A percentile compares a stretch with the other conserved stretches of the same genome.
These are phyloP conservation scores for Sclerotinia subarctica DNA, from an alignment of 2,329 filamentous ascomycete species.

Conservation along the genomic window DNA sequence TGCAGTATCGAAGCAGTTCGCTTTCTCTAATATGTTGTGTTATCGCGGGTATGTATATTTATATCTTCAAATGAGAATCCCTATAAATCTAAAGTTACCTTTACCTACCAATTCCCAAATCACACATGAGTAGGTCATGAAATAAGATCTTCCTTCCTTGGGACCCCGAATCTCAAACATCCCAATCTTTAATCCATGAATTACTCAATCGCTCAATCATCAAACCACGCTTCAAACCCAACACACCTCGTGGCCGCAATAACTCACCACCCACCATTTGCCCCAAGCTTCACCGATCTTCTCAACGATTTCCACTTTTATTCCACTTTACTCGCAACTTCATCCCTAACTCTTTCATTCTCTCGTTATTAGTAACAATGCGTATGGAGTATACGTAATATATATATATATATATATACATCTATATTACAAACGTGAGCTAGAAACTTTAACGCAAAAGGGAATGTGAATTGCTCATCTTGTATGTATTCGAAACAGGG, in stretches of 20 bases:
- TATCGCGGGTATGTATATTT: background rate
- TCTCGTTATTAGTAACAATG: background rate
- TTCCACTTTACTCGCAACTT: slow-evolving; percentile 1
- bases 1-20: background rate
- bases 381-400: background rate
- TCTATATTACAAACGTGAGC: background rate
- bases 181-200: background rate
- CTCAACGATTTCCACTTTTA: background rate
- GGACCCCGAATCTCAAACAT: too few relatives aligned
- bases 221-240: background rate
- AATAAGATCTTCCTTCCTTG: background rate
- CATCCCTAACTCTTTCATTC: background rate
- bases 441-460: background rate
- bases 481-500: background rate
- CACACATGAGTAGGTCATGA: too few relatives aligned
- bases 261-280: background rate
- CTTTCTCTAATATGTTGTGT: background rate
- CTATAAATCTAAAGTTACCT: background rate
- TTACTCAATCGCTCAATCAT: background rate
- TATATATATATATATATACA: too few relatives aligned
- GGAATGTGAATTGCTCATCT: background rate
- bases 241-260: slow-evolving; percentile 4
- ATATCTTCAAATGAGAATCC: background rate
- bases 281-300: slow-evolving; percentile 8
- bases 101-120: too few relatives aligned